phyloP scores from a whole-genome alignment of 2,329 filamentous ascomycete species.

The Hypoxylon sp. region DNA sequence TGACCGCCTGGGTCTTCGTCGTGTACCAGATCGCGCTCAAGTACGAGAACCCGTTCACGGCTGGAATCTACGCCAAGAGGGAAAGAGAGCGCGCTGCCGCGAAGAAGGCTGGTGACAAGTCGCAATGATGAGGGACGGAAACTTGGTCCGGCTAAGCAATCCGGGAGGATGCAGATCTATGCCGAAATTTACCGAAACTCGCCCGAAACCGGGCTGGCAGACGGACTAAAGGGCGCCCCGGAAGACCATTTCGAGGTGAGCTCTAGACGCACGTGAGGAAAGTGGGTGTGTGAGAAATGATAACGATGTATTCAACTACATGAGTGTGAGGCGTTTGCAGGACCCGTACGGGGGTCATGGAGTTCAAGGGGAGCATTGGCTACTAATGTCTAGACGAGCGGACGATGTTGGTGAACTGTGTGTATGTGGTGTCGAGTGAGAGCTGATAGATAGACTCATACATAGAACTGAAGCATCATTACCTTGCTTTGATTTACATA shows the following conservation, averaged over 20 bases:
- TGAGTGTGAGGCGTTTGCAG: constrained; percentile 15
- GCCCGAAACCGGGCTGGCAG: constrained; percentile 28
- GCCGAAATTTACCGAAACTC: constrained; percentile 25
- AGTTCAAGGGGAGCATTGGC: constrained; percentile 9
- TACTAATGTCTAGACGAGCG: background rate
- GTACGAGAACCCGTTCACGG: constrained; percentile 96
- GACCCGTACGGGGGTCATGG: constrained; percentile 8
- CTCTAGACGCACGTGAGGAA: background rate
- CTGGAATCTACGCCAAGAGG: constrained; percentile 90
- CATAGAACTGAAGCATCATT: background rate
- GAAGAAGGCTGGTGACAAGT: constrained; percentile 62
- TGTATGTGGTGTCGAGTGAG: background rate
- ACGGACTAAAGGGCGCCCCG: constrained; percentile 12
- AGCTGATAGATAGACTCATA: background rate
- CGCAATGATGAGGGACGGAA: constrained; percentile 53
- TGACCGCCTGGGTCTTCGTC: constrained; percentile 79
- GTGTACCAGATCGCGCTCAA: constrained; percentile 84
- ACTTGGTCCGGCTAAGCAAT: constrained; percentile 6
- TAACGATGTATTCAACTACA: constrained; percentile 22
- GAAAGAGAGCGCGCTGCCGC: constrained; percentile 67
- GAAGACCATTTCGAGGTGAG: constrained; percentile 16
- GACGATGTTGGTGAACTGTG: background rate
- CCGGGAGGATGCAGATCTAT: constrained; percentile 10
- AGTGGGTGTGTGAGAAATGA: background rate
- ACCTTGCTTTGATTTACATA: background rate